A percentile compares a stretch with the other conserved stretches of the same genome.
Conservation (phyloP, 139 green algal genomes). For the Auxenochlorella protothecoides region DNA sequence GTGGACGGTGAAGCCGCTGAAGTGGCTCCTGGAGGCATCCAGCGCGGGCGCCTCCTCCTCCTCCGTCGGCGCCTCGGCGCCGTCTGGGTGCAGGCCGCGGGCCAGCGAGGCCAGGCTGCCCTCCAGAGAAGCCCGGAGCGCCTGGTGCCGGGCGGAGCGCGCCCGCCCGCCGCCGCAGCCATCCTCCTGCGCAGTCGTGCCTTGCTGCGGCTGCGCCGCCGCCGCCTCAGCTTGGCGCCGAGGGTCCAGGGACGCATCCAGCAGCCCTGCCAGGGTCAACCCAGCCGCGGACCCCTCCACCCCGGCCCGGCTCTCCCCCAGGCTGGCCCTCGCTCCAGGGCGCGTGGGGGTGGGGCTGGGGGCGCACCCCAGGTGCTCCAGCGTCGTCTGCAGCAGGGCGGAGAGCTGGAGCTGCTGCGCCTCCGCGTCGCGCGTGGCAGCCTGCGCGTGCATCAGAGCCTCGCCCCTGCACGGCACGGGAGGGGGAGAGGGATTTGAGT, state of each 20-base stretch:
- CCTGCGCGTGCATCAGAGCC: conserved; percentile 17
- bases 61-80: neutral
- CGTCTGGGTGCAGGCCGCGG: too few species aligned
- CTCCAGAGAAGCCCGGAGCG: too few species aligned
- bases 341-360: neutral
- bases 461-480: conserved; percentile 11
- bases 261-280: neutral
- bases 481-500: too few species aligned
- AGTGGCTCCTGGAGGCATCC: neutral
- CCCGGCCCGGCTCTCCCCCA: neutral
- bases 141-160: too few species aligned
- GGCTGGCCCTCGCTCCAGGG: neutral
- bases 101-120: too few species aligned
- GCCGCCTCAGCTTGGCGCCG: neutral
- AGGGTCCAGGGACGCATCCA: neutral
- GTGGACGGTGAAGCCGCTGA: conserved; percentile 32
- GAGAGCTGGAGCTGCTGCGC: conserved; percentile 10
- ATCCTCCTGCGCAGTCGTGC: neutral
- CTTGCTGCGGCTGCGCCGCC: neutral
- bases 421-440: conserved; percentile 15
- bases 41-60: neutral
- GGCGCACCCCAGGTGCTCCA: conserved; percentile 20
- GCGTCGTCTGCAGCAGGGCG: conserved; percentile 14
- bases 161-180: neutral
- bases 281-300: neutral